A percentile compares a stretch with the other conserved stretches of the same genome.
phyloP scores from a whole-genome alignment of 1,139 yeast genomes.

The Tardiomyces blankii region DNA sequence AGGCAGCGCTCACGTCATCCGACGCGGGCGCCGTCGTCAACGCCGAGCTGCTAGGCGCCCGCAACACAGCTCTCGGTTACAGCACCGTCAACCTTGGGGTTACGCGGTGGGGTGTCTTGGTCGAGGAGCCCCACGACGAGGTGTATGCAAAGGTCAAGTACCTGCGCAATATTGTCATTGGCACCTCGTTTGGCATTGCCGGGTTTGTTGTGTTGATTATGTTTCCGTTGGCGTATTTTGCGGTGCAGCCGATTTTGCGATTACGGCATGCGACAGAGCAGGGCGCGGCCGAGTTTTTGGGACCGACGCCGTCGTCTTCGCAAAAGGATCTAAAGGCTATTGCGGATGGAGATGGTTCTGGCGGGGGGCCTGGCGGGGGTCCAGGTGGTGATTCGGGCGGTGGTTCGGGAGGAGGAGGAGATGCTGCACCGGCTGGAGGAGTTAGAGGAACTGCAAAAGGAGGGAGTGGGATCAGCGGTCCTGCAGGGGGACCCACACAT shows the following conservation, averaged over 20 bases:
- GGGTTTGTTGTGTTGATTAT: conserved; percentile 47
- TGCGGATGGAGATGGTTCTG: background rate
- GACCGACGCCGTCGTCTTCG: background rate
- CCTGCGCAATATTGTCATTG: conserved; percentile 59
- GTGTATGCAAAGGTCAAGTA: conserved; percentile 56
- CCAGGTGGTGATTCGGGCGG: background rate
- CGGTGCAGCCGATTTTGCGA: conserved; percentile 72
- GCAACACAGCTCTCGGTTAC: conserved; percentile 59
- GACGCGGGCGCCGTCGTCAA: background rate
- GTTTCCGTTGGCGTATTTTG: conserved; percentile 73
- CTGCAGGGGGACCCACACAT: no score
- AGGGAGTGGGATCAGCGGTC: no score
- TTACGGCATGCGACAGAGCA: conserved; percentile 78
- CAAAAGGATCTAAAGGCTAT: background rate
- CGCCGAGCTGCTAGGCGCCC: conserved; percentile 15
- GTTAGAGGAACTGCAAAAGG: no score
- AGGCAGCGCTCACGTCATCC: background rate
- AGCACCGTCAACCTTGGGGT: conserved; percentile 41
- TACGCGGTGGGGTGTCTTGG: conserved; percentile 64
- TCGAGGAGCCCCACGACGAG: conserved; percentile 49
- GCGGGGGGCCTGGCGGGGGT: background rate
- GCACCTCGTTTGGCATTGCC: conserved; percentile 72
- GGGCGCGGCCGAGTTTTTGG: background rate
- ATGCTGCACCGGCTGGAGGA: no score
- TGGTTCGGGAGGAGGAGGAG: background rate